Conservation (phyloP, 2,329 filamentous ascomycete genomes). For the Stachybotrys chlorohalonatus region DNA sequence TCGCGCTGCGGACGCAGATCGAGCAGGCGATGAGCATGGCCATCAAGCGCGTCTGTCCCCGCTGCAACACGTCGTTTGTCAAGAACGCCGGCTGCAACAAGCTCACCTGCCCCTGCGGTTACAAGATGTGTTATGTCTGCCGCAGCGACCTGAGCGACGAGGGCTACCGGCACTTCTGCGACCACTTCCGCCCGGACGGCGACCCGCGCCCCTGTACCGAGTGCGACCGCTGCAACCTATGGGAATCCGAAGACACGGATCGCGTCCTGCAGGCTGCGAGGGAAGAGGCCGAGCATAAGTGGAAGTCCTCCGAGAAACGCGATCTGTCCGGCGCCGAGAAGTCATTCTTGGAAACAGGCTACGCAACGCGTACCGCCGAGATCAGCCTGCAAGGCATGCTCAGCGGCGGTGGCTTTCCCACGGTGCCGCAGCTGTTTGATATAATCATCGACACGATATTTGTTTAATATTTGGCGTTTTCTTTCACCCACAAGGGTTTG, state of each 20-base stretch:
- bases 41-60: slow-evolving; percentile 88
- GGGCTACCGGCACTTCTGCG: slow-evolving; percentile 91
- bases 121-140: slow-evolving; percentile 97
- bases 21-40: slow-evolving; percentile 91
- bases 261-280: slow-evolving; percentile 58
- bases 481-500: too few relatives aligned
- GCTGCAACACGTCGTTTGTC: slow-evolving; percentile 85
- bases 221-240: slow-evolving; percentile 74
- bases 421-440: slow-evolving; percentile 35
- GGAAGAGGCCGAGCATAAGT: slow-evolving; percentile 61
- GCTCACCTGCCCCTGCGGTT: slow-evolving; percentile 88
- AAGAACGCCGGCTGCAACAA: slow-evolving; percentile 96
- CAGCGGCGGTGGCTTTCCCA: slow-evolving; percentile 23
- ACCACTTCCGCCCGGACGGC: slow-evolving; percentile 80
- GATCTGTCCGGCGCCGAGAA: slow-evolving; percentile 46
- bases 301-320: slow-evolving; percentile 56
- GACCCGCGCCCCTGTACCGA: slow-evolving; percentile 63
- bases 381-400: slow-evolving; percentile 23
- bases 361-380: slow-evolving; percentile 19
- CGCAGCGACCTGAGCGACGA: slow-evolving; percentile 64
- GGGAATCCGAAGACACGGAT: slow-evolving; percentile 67
- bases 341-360: slow-evolving; percentile 47
- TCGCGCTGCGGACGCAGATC: slow-evolving; percentile 78
- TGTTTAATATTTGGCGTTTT: slow-evolving; percentile 14
- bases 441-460: slow-evolving; percentile 34